phyloP scores from a whole-genome alignment of 169 alveolate species.

The Plasmodium sp. region DNA sequence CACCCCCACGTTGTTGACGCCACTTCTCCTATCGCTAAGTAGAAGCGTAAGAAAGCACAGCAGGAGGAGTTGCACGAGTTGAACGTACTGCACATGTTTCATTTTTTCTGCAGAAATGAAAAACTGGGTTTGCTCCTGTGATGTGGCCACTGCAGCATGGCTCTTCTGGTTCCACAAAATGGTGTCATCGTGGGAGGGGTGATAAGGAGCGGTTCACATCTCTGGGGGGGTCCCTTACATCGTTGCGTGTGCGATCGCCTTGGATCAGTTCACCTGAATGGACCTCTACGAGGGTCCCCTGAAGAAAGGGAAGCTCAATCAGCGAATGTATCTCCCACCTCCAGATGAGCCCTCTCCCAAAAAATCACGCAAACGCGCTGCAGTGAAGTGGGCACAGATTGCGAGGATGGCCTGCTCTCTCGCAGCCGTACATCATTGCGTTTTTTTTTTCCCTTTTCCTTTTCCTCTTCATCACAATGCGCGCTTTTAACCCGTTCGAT shows the following conservation, averaged over 20 bases:
- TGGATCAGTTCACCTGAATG: neutral
- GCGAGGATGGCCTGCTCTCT: neutral
- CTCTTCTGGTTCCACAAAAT: neutral
- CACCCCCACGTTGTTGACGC: neutral
- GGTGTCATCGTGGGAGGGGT: neutral
- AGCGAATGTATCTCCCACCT: neutral
- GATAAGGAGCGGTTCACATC: neutral
- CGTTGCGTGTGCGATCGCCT: neutral
- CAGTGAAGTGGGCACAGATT: neutral
- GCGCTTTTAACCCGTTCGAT: neutral
- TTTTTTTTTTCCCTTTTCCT: too few relatives aligned
- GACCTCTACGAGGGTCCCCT: neutral
- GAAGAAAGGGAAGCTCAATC: neutral
- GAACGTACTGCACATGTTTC: neutral
- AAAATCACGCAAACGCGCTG: neutral
- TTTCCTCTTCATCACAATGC: neutral
- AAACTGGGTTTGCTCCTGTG: neutral
- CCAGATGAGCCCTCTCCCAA: neutral
- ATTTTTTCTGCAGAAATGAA: neutral
- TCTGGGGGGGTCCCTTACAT: neutral
- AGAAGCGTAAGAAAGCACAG: neutral
- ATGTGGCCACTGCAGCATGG: neutral
- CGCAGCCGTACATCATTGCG: neutral
- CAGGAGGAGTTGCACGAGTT: neutral
- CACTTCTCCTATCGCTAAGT: neutral